These are phyloP conservation scores for Saururus chinensis DNA, from an alignment of 164 flowering plant species.

Conservation along the genomic window DNA sequence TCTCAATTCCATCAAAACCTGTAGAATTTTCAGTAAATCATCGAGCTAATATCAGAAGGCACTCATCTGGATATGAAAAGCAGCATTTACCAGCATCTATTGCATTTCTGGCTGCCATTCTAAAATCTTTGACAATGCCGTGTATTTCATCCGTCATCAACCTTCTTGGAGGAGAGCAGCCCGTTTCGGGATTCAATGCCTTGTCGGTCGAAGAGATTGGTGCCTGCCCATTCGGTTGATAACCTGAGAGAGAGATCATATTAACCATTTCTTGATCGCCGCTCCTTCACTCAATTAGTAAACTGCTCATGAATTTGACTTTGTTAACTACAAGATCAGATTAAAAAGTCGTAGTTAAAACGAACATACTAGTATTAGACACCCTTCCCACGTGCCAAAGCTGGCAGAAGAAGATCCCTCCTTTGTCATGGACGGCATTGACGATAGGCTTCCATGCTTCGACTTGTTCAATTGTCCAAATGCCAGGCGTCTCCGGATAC, in stretches of 20 bases:
- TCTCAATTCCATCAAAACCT: slow-evolving; percentile 48
- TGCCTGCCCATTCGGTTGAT: slow-evolving; percentile 49
- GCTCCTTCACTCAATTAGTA: too few relatives aligned
- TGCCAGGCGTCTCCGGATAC: slow-evolving; percentile 21
- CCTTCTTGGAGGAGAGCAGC: slow-evolving; percentile 20
- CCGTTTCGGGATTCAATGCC: slow-evolving; percentile 12
- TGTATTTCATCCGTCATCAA: slow-evolving; percentile 28
- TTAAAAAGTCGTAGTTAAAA: too few relatives aligned
- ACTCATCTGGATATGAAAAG: background rate
- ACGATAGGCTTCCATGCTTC: slow-evolving; percentile 27
- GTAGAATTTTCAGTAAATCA: background rate
- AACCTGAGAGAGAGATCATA: slow-evolving; percentile 1
- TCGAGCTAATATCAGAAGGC: background rate
- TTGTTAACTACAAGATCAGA: too few relatives aligned
- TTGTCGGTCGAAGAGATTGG: slow-evolving; percentile 24
- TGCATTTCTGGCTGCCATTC: slow-evolving; percentile 28
- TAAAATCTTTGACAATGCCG: slow-evolving; percentile 22
- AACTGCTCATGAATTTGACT: too few relatives aligned
- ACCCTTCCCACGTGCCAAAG: slow-evolving; percentile 27
- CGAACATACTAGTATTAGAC: slow-evolving; percentile 14
- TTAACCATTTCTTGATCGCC: too few relatives aligned
- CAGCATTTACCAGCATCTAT: slow-evolving; percentile 21
- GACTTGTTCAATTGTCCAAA: slow-evolving; percentile 24
- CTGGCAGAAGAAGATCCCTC: slow-evolving; percentile 22
- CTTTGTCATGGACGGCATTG: slow-evolving; percentile 27